Base-by-base conservation (phyloP, 495 filamentous ascomycete species). In the Xylaria longipes region DNA sequence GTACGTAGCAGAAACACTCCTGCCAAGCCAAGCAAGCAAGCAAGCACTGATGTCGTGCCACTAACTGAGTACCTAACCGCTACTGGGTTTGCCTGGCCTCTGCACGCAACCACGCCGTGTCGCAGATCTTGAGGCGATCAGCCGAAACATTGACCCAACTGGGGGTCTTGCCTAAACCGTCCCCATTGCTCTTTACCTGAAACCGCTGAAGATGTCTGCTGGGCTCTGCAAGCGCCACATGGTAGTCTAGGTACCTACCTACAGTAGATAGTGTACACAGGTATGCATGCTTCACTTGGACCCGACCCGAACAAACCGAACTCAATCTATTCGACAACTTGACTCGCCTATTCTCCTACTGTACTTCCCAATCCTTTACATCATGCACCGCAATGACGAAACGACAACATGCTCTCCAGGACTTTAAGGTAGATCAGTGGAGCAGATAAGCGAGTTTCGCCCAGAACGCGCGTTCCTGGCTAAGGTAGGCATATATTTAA, bases 41-140 rank as follows among this genome's bases (percentile, higher is more conserved):
- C 39, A 5, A 6, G 54, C 54, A 31, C 15, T 20, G 56, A 60
- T n/a, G 29, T n/a, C 22, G 31, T 50, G 17, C 22, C 22, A 5
- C 25, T n/a, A 22, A n/a, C n/a, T n/a, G n/a, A n/a, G n/a, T 67
- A 31, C 39, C 37, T 43, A 37, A 35, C 57, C 68, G 27, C 68
- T 58, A 22, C 64, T 2, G 8, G 8, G 20, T 20, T 54, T 67
- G 33, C 65, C 33, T 41, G 7, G 35, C 66, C 52, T 45, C 17
- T 45, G 56, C 57, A 27, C 33, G 45, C 29, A 52, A 63, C 25
- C 6, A 25, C 50, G 46, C 54, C 25, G 41, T 15, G 52, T 61
- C 27, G 52, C 54, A 70, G 57, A 70, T 62, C 68, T 50, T 27
- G 56, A 62, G 57, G 54, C 43, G 68, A 70, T 62, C 57, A 37